Evolutionary conservation across 495 filamentous ascomycete species (phyloP).

Genomic region (Terfezia boudieri): DNA sequence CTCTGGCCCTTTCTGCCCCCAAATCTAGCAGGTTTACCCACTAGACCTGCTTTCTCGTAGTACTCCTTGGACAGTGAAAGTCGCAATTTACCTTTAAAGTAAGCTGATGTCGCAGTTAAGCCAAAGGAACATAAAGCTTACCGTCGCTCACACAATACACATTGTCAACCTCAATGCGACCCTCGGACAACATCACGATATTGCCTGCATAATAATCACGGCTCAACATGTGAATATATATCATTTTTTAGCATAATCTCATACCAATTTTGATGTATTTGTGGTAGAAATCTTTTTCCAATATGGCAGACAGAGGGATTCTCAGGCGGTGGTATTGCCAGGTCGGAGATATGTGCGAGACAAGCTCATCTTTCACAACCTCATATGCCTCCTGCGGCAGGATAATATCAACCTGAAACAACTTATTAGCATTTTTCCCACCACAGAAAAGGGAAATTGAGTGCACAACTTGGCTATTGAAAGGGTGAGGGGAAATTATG

Average conservation of each 20-base stretch:
- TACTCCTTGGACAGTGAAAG: slow-evolving; percentile 63
- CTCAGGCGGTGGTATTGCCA: slow-evolving; percentile 44
- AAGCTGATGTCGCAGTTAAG: slow-evolving; percentile 3
- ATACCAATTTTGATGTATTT: slow-evolving; percentile 49
- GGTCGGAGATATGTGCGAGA: slow-evolving; percentile 3
- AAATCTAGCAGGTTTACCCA: slow-evolving; percentile 37
- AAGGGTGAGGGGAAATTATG: slow-evolving; percentile 41
- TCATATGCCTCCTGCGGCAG: slow-evolving; percentile 45
- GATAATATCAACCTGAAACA: slow-evolving; percentile 39
- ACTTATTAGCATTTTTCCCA: too few species aligned
- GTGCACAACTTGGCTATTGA: slow-evolving; percentile 34
- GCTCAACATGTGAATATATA: too few species aligned
- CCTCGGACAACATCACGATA: slow-evolving; percentile 79
- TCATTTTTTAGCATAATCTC: not conserved
- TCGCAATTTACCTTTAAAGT: slow-evolving; percentile 36
- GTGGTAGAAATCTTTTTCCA: slow-evolving; percentile 64
- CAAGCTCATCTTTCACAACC: slow-evolving; percentile 33
- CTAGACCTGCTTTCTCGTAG: slow-evolving; percentile 67
- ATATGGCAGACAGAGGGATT: slow-evolving; percentile 46
- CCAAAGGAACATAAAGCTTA: slow-evolving; percentile 6
- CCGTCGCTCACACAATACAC: slow-evolving; percentile 54
- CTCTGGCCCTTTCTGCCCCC: slow-evolving; percentile 5
- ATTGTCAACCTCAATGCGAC: slow-evolving; percentile 55
- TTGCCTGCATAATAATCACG: slow-evolving; percentile 28
- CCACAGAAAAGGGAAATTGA: too few species aligned